phyloP scores from a whole-genome alignment of 495 filamentous ascomycete genomes.

The Daldinia childiae region DNA sequence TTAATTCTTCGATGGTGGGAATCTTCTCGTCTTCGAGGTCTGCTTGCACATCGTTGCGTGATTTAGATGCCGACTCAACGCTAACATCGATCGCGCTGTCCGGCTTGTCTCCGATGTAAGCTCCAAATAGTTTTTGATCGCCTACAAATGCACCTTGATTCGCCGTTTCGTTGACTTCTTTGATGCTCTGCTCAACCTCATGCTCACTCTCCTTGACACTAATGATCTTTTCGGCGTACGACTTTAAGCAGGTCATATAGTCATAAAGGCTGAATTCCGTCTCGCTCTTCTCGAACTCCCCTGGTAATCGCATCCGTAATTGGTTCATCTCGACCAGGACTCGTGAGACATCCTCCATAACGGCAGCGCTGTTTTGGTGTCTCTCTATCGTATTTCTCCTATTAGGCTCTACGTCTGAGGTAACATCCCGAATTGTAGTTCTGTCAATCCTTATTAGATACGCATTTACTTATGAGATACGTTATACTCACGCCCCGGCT shows the following conservation, averaged over 20 bases:
- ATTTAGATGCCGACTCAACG: slow-evolving; percentile 39
- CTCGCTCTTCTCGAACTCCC: slow-evolving; percentile 49
- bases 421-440: slow-evolving; percentile 45
- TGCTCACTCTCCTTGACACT: slow-evolving; percentile 36
- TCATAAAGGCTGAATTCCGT: slow-evolving; percentile 46
- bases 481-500: slow-evolving; percentile 49
- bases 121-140: slow-evolving; percentile 39
- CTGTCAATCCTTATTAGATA: slow-evolving; percentile 26
- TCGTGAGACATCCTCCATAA: slow-evolving; percentile 44
- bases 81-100: slow-evolving; percentile 57
- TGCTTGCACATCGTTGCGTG: slow-evolving; percentile 7
- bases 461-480: slow-evolving; percentile 10
- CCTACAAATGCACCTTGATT: slow-evolving; percentile 42
- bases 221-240: slow-evolving; percentile 43
- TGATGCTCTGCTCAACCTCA: slow-evolving; percentile 29
- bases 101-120: slow-evolving; percentile 50
- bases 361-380: slow-evolving; percentile 35
- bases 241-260: slow-evolving; percentile 49
- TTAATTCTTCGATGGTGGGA: slow-evolving; percentile 49
- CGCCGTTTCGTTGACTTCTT: slow-evolving; percentile 19
- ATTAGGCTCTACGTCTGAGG: slow-evolving; percentile 26
- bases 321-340: slow-evolving; percentile 44
- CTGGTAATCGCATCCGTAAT: slow-evolving; percentile 40
- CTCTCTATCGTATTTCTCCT: slow-evolving; percentile 41
- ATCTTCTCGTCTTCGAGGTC: slow-evolving; percentile 28